Evolutionary conservation across 2,329 filamentous ascomycete genomes (phyloP).

Genomic region (Aspergillus tubingensis): DNA sequence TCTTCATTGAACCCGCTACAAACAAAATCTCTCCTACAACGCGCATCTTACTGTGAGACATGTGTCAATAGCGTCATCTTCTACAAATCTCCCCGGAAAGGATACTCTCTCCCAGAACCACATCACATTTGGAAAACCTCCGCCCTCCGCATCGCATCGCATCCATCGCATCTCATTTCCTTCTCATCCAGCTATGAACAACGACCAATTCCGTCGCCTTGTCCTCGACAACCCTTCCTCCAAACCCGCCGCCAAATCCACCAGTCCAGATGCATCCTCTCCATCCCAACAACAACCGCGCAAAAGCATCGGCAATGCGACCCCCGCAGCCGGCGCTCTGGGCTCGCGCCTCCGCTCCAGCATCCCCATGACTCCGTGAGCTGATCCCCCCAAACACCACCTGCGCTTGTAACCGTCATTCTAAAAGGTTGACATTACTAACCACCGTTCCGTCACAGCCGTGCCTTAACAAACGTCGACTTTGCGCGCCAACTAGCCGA

Average conservation of each 20-base stretch:
- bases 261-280: conserved; percentile 10
- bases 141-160: background rate
- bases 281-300: conserved; percentile 20
- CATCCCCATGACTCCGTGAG: conserved; percentile 93
- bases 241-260: conserved; percentile 8
- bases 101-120: too few species aligned
- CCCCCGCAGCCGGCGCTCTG: conserved; percentile 56
- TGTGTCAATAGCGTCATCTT: too few species aligned
- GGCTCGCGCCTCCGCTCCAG: conserved; percentile 77
- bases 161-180: background rate
- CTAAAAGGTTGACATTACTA: background rate
- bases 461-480: conserved; percentile 66
- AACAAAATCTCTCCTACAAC: too few species aligned
- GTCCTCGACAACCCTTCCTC: conserved; percentile 56
- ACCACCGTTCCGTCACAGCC: conserved; percentile 48
- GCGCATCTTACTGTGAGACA: too few species aligned
- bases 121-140: background rate
- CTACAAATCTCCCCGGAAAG: too few species aligned
- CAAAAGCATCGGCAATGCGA: conserved; percentile 47
- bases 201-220: conserved; percentile 87
- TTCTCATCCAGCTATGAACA: conserved; percentile 69
- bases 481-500: conserved; percentile 86
- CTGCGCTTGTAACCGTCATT: background rate
- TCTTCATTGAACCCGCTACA: too few species aligned
- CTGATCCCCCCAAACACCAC: conserved; percentile 17